Conservation (phyloP, 208 protist species). For the Trypanosoma theileri region DNA sequence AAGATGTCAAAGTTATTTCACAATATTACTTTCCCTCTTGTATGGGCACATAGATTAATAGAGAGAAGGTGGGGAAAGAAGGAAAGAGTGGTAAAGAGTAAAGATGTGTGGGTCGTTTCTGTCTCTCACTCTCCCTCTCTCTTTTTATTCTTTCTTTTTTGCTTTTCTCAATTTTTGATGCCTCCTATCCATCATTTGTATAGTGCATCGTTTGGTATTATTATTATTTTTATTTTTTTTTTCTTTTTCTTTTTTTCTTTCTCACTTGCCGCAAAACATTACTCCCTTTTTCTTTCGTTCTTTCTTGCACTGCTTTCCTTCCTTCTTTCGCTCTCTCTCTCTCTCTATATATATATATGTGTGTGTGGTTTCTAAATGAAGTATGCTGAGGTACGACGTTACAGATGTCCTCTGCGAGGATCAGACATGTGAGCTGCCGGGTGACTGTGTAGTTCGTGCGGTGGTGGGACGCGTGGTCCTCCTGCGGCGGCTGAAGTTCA, state of each 20-base stretch:
- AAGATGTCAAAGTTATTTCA: background rate
- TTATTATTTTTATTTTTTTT: conserved; percentile 28
- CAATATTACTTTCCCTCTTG: background rate
- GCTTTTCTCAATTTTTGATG: conserved; percentile 2
- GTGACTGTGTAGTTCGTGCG: background rate
- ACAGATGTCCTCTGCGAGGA: conserved; percentile 5
- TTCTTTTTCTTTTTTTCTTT: conserved; percentile 6
- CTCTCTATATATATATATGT: conserved; percentile 19
- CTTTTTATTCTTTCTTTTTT: conserved; percentile 26
- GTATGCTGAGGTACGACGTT: conserved; percentile 24
- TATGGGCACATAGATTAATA: background rate
- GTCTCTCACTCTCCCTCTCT: conserved; percentile 4
- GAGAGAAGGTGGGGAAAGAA: background rate
- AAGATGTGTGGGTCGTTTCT: background rate
- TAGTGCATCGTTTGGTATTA: background rate
- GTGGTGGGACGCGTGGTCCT: conserved; percentile 52
- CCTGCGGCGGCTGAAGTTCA: conserved; percentile 58
- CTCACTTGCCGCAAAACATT: background rate
- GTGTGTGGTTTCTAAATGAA: background rate
- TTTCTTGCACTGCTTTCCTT: conserved; percentile 23
- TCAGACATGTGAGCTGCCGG: conserved; percentile 18
- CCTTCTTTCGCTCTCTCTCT: conserved; percentile 10
- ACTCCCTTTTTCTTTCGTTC: conserved; percentile 17
- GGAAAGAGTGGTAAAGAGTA: background rate
- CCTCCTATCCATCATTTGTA: background rate